Percentiles rank a stretch among this genome's conserved stretches.
Evolutionary conservation across 352 stramenopile genomes (phyloP).

Genomic region (Pythium guiyangense): DNA sequence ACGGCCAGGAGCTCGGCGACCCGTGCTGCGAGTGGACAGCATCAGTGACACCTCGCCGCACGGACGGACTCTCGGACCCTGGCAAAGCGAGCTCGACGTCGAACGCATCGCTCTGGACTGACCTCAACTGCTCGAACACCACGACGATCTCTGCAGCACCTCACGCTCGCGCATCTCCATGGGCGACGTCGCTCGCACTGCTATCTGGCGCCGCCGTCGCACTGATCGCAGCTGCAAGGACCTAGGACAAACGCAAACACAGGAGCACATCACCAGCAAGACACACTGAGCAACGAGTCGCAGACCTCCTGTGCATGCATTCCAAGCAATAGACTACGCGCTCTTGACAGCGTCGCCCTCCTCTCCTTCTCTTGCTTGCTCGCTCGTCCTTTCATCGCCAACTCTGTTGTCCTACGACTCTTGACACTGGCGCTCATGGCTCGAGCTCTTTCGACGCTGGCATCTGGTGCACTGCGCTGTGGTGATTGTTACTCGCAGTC

Average conservation of each 20-base stretch:
- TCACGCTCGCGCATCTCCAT: no score
- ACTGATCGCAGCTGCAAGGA: not conserved
- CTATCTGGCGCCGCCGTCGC: not conserved
- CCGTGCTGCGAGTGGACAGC: constrained; percentile 32
- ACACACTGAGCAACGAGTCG: not conserved
- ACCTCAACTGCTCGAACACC: not conserved
- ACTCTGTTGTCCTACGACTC: not conserved
- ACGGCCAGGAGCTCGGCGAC: constrained; percentile 60
- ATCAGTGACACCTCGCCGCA: constrained; percentile 8
- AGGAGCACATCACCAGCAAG: not conserved
- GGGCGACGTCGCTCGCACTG: not conserved
- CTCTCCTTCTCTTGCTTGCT: no score
- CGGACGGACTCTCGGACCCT: constrained; percentile 24
- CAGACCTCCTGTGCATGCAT: not conserved
- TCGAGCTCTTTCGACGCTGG: not conserved
- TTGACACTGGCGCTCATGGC: not conserved
- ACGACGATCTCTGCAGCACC: not conserved
- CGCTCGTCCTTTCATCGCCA: no score
- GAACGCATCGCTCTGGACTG: constrained; percentile 3
- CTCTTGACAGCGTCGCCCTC: no score
- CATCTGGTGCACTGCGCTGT: constrained; percentile 1
- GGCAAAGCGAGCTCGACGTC: constrained; percentile 1
- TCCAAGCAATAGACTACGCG: not conserved
- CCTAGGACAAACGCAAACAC: not conserved
- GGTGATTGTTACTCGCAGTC: not conserved